Conservation (phyloP, 495 filamentous ascomycete genomes). For the Terfezia claveryi region DNA sequence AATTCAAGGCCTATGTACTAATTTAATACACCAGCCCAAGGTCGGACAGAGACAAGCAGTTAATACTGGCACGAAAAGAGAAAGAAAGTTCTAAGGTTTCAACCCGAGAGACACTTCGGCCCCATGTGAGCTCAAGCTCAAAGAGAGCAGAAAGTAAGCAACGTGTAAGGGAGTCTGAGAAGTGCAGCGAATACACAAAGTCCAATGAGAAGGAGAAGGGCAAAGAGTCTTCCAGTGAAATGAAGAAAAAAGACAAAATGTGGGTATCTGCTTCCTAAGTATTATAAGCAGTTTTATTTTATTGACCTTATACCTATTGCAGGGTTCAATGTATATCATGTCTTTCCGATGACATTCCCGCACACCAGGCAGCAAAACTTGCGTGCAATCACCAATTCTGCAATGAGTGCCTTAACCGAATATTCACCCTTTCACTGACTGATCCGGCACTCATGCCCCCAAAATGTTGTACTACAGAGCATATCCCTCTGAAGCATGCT, state of each 20-base stretch:
- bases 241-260: constrained; percentile 16
- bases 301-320: background rate
- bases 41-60: background rate
- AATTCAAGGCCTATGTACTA: background rate
- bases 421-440: constrained; percentile 48
- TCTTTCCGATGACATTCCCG: constrained; percentile 36
- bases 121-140: background rate
- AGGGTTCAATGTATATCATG: constrained; percentile 51
- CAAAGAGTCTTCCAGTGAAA: constrained; percentile 1
- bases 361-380: constrained; percentile 40
- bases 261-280: constrained; percentile 1
- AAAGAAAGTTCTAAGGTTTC: too few relatives aligned
- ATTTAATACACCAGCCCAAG: background rate
- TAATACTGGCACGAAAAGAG: background rate
- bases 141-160: background rate
- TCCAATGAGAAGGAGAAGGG: background rate
- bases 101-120: too few relatives aligned
- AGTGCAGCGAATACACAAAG: background rate
- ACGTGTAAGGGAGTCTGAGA: too few relatives aligned
- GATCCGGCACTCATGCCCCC: constrained; percentile 67
- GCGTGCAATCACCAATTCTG: constrained; percentile 64
- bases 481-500: constrained; percentile 54
- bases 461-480: constrained; percentile 46
- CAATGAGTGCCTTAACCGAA: constrained; percentile 43
- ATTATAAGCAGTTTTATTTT: background rate